Conservation (phyloP, 2,329 filamentous ascomycete genomes). For the Berkeleyomyces basicola region DNA sequence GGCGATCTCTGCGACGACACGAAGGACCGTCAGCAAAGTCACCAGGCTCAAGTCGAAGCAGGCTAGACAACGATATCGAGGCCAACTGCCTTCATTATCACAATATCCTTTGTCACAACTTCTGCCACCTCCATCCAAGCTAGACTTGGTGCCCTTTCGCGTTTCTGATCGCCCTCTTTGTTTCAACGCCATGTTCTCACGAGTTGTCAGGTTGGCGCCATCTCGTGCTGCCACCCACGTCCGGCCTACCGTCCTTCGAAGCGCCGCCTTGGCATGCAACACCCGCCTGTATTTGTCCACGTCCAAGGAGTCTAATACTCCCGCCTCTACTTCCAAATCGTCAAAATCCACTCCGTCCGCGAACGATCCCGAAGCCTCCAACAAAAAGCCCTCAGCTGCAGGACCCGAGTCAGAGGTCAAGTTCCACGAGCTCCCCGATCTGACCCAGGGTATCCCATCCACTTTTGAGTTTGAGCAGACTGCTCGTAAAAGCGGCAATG, state of each 20-base stretch:
- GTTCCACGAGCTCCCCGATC: constrained; percentile 61
- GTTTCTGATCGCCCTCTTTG: background rate
- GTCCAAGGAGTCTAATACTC: background rate
- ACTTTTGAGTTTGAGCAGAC: constrained; percentile 65
- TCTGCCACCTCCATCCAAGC: too few relatives aligned
- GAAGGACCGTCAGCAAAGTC: background rate
- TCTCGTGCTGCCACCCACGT: constrained; percentile 12
- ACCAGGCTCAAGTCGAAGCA: too few relatives aligned
- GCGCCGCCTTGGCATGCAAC: constrained; percentile 7
- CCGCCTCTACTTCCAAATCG: background rate
- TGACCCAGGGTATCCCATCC: constrained; percentile 88
- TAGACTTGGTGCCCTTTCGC: too few relatives aligned
- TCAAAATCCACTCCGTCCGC: background rate
- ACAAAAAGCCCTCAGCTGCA: background rate
- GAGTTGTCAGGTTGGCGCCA: background rate
- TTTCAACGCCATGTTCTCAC: background rate
- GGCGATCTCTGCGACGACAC: background rate
- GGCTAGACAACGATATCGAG: too few relatives aligned
- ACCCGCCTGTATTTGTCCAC: background rate
- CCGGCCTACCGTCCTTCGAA: constrained; percentile 14
- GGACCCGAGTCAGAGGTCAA: constrained; percentile 19
- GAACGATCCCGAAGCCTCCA: background rate
- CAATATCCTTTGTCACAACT: too few relatives aligned
- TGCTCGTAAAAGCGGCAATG: constrained; percentile 5
- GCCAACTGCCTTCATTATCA: too few relatives aligned